Evolutionary conservation across 257 asterid species (phyloP), one percentile per base, ranked within the genome.

Genomic region (Lithospermum erythrorhizon): DNA sequence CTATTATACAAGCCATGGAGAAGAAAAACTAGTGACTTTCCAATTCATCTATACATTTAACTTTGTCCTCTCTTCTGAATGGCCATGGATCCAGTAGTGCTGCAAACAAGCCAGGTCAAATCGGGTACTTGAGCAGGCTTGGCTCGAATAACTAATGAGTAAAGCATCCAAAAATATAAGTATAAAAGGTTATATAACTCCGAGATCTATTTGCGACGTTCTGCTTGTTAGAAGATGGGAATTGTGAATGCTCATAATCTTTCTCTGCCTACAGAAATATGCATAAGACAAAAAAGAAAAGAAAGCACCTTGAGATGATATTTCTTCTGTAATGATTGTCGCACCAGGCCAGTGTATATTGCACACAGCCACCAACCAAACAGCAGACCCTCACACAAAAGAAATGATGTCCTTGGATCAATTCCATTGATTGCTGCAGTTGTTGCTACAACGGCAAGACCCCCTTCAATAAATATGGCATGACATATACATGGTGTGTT

Each of bases 311-410:
- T 70, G 74, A 93, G 97, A 85, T 93, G 99, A 78, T 93, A 93
- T 78, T 89, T 93, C 77, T 85, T 93, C 85, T 93, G 99, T 73
- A 93, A 70, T 1, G 91, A 71, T 72, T 93, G 97, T 55, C 96
- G 76, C 51, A 77, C 75, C 55, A 89, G 81, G 60, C 97, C 96
- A 47, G 98, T 88, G 78, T 93, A 89, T 72, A 93, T 86, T 48
- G 97, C 99, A 76, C 98, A 93, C 97, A 93, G 83, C 99, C 99
- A 93, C 99, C 99, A 93, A 76, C 99, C 76, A 76, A 93, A 93
- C 55, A 86, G 69, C 80, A 93, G 75, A 53, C 99, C 97, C 78
- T 93, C 97, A 60, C 79, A 67, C 41, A 93, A 74, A 73, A 93
- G 99, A 76, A 79, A 86, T 51, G 95, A 78, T 1, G 91, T 78